Evolutionary conservation across 495 filamentous ascomycete species (phyloP), one percentile per base, ranked within the genome.

Genomic region (Penicillium waksmanii): DNA sequence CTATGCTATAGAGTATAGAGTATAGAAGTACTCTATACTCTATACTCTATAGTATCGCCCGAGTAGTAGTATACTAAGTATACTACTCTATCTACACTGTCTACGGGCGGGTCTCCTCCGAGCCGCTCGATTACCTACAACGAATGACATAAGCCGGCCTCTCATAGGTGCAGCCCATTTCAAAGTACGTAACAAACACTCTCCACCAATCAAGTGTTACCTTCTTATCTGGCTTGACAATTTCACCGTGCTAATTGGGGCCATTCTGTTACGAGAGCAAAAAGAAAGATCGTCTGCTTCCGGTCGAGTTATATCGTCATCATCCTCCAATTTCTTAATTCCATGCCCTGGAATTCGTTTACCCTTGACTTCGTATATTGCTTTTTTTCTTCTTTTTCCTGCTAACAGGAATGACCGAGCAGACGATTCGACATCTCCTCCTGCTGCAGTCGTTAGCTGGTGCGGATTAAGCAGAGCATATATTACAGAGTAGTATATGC

Each of bases 351-450:
- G 34, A 43, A 19, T 17, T 25, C 25, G 44, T 44, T 44, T 17
- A 17, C 8, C 1, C 31, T 17, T 57, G 25, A 18, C 51, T 44
- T 58, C 40, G 46, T n/a, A 44, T 48, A 21, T 46, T 53, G 18
- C 23, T 53, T 1, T 27, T 25, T 38, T 13, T 27, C 42, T 15
- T 17, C 9, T 47, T 17, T 4, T 47, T 33, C 51, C 34, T 40
- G n/a, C 8, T 34, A 12, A 44, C 15, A 68, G 68, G 66, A 68
- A 73, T 73, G 71, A 73, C 71, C 56, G 67, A 69, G 61, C 60
- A 63, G 56, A 66, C 69, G 9, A 72, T 64, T 60, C 62, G 63
- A 9, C 63, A 73, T 64, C 66, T 73, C 43, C 65, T 73, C 57
- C 53, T 73, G 44, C 52, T 73, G 52, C 66, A 73, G 46, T 69